phyloP scores from a whole-genome alignment of 169 alveolate genomes.

The Plasmodium vinckei region DNA sequence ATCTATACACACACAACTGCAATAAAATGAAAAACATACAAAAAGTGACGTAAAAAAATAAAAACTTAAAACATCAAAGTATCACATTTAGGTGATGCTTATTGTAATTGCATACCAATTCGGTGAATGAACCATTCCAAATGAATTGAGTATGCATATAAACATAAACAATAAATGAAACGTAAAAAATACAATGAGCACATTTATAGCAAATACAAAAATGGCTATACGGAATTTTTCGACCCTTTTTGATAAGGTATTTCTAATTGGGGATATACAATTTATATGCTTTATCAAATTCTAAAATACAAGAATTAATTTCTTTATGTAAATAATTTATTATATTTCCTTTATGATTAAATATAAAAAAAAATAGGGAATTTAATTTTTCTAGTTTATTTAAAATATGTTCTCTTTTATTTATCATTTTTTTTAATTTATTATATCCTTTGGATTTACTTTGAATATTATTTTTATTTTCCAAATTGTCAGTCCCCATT shows the following conservation, averaged over 20 bases:
- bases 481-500: not conserved
- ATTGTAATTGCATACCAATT: no score
- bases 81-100: no score
- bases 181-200: no score
- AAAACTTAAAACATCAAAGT: no score
- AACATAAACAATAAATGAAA: no score
- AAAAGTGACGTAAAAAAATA: no score
- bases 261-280: constrained; percentile 21
- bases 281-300: constrained; percentile 41
- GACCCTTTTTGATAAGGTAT: not conserved
- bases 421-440: constrained; percentile 6
- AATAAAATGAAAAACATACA: no score
- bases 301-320: constrained; percentile 16
- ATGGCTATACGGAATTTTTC: no score
- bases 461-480: not conserved
- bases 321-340: constrained; percentile 44
- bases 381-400: constrained; percentile 29
- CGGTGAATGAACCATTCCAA: no score
- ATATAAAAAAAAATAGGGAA: constrained; percentile 43
- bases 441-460: not conserved
- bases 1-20: no score
- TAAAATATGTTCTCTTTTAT: constrained; percentile 28
- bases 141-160: no score
- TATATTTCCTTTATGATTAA: constrained; percentile 52
- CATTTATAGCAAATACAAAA: no score